Evolutionary conservation across 176 grass and related monocot genomes (phyloP), one percentile per base, ranked within the genome.

Genomic region (Themeda triandra): DNA sequence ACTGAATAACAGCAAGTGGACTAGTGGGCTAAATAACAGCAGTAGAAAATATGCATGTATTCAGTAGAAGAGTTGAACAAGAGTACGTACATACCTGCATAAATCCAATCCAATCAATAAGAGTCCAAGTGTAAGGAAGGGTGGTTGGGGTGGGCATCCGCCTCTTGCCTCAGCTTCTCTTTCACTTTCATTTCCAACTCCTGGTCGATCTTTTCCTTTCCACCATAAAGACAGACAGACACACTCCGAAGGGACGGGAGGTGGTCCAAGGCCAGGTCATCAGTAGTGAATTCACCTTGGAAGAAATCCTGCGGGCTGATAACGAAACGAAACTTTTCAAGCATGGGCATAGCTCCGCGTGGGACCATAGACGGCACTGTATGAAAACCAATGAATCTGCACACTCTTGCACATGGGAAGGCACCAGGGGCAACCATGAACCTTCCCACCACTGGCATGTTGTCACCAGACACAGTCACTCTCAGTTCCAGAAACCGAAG

Each of bases 151-250:
- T 46, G 44, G 44, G 0, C 13, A 46, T 15, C 44, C 44, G 3
- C 12, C 13, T 46, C 44, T 4, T 46, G 13, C 13, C 13, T 46
- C 44, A 46, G 44, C 44, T 13, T 46, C 12, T 46, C 44, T 14
- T 14, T 46, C 12, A 46, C 0, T 14, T 46, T 15, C 44, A 15
- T 46, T 15, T 1, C 3, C 3, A 46, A 4, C 4, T 46, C 13
- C 3, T 46, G 3, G 2, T 46, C 13, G 0, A 13, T 13, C 40
- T 1, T 42, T 42, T 13, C 11, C 12, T 45, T 3, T 45, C 3
- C 3, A 14, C 0, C 0, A 8, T 2, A 2, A n/a, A 25, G 5
- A 2, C 10, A 0, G 37, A 18, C 53, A 2, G 0, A 0, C 4
- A 60, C 74, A 1, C 1, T 35, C 3, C 32, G 31, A 14, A 76